Base-by-base conservation (phyloP, 371 early-diverging fungal species). In the Syncephalis plumigaleata region DNA sequence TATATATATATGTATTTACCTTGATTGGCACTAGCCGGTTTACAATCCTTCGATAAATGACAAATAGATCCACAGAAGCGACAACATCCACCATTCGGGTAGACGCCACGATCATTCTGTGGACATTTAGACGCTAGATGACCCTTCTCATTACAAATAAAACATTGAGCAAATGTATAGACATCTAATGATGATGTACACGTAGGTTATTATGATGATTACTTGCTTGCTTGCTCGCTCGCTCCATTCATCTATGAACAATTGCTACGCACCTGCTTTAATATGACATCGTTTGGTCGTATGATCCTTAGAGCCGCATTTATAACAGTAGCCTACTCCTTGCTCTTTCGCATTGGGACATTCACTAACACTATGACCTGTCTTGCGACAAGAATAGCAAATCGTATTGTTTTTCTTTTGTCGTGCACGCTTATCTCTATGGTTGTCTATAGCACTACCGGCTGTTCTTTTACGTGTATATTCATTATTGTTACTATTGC, bases 81-180 rank as follows among this genome's bases (percentile, higher is more conserved):
- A 65, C 94, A 94, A 26, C 77, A 60, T 8, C 95, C 95, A 36
- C 94, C 94, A 48, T 91, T 82, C 1, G 88, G 88, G 57, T 91
- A 92, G 52, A 93, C 47, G 1, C 93, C 94, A 51, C 73, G 70
- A 23, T 81, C 81, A 63, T 93, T 93, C 59, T 85, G 64, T 9
- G 81, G 77, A 48, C 93, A 93, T 48, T 75, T 62, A 22, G 76
- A 62, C 20, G 91, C 68, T 45, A 93, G 60, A 55, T 93, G 95
- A 1, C 95, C 95, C 23, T 67, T 64, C 44, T 64, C 67, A 39
- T 80, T 77, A 65, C 95, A 94, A 36, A 90, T 68, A 65, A 81
- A 91, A 54, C 95, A 94, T 25, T 67, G 72, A 2, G 91, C 81
- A 64, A 65, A 81, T 22, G 73, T 65, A 39, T 80, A 70, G 45